Evolutionary conservation across 139 green algal genomes (phyloP).

Genomic region (Volvox africanus): DNA sequence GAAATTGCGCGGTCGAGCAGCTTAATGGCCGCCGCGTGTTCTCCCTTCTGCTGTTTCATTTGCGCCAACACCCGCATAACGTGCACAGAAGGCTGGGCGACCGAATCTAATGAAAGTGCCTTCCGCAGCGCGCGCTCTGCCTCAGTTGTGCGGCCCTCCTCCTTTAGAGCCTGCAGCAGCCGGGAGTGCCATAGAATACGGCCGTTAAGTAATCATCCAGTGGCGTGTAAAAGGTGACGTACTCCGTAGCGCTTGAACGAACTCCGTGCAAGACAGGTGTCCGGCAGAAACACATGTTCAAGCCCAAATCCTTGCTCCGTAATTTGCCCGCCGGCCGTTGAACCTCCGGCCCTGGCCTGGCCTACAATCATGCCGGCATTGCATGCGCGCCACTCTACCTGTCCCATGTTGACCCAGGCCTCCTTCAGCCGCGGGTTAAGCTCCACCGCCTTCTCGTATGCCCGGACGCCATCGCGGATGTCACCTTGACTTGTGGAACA

Average conservation of each 20-base stretch:
- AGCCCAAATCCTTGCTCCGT: too few species aligned
- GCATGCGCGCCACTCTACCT: slow-evolving; percentile 50
- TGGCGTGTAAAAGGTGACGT: too few species aligned
- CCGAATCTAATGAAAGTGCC: slow-evolving; percentile 60
- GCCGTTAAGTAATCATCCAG: too few species aligned
- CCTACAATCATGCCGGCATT: too few species aligned
- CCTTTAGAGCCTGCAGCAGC: slow-evolving; percentile 61
- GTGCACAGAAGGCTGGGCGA: slow-evolving; percentile 43
- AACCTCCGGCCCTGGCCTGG: too few species aligned
- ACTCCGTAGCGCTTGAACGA: too few species aligned
- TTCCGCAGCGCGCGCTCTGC: slow-evolving; percentile 71
- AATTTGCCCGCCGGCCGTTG: too few species aligned
- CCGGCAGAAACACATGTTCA: too few species aligned
- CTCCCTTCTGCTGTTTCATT: slow-evolving; percentile 81
- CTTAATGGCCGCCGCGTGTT: slow-evolving; percentile 74
- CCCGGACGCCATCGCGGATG: slow-evolving; percentile 74
- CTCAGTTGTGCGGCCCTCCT: slow-evolving; percentile 71
- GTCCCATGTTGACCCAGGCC: slow-evolving; percentile 85
- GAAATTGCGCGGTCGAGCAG: slow-evolving; percentile 75
- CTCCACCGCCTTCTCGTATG: slow-evolving; percentile 75
- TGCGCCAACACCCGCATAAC: slow-evolving; percentile 69
- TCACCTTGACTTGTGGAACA: slow-evolving; percentile 77
- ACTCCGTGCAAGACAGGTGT: too few species aligned
- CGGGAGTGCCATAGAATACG: too few species aligned
- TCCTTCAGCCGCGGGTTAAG: slow-evolving; percentile 75